Evolutionary conservation across 768 basidiomycete genomes (phyloP).

Genomic region (Suillus discolor): DNA sequence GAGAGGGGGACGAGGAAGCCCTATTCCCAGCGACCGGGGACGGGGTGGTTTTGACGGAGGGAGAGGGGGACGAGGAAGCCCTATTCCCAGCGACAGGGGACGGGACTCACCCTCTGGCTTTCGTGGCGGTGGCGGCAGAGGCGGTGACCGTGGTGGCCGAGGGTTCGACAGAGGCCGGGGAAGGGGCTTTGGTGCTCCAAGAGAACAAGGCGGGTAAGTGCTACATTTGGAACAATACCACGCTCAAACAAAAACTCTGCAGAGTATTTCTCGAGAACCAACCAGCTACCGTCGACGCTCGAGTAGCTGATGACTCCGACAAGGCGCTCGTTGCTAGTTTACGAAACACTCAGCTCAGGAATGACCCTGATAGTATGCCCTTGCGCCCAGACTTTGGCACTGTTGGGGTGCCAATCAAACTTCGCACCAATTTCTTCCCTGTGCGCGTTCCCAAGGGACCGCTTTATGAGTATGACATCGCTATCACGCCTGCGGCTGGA

Average conservation of each 20-base stretch:
- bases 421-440: conserved; percentile 58
- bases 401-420: conserved; percentile 43
- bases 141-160: conserved; percentile 34
- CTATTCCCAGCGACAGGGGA: conserved; percentile 11
- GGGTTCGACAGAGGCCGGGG: conserved; percentile 31
- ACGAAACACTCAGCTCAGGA: conserved; percentile 25
- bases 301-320: conserved; percentile 46
- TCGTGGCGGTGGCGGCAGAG: conserved; percentile 28
- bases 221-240: conserved; percentile 1
- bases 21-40: neutral
- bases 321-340: conserved; percentile 44
- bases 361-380: conserved; percentile 39
- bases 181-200: conserved; percentile 26
- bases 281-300: conserved; percentile 54
- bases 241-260: conserved; percentile 6
- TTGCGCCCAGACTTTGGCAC: conserved; percentile 52
- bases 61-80: conserved; percentile 23
- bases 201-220: conserved; percentile 46
- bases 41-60: conserved; percentile 24
- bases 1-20: conserved; percentile 23
- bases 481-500: conserved; percentile 38
- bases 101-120: neutral
- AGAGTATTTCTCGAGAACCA: conserved; percentile 44
- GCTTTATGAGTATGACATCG: conserved; percentile 50
- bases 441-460: conserved; percentile 48